Conservation (phyloP, 345 rosid species). For the Acer yangbiense region DNA sequence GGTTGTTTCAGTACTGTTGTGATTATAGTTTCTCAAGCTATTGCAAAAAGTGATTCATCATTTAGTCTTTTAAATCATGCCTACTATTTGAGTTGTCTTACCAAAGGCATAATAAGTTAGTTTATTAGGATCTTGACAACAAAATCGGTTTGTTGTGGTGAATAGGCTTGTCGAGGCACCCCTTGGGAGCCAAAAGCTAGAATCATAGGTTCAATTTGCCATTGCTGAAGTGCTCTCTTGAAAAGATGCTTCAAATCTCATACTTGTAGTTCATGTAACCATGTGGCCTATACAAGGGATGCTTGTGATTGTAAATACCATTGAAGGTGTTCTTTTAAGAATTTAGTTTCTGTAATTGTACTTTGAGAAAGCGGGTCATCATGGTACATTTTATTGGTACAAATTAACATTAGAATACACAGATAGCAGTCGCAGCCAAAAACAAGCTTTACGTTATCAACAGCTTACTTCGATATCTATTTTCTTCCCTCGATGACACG, state of each 20-base stretch:
- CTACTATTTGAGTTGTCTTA: no score
- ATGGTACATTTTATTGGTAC: background rate
- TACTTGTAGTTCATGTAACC: background rate
- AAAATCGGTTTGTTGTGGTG: background rate
- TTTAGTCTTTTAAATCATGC: no score
- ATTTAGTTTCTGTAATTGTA: no score
- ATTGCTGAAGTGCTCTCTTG: background rate
- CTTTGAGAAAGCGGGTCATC: background rate
- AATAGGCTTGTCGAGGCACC: background rate
- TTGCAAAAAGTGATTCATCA: background rate
- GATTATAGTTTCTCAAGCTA: background rate
- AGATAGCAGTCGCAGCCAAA: background rate
- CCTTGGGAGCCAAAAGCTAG: background rate
- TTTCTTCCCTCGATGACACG: background rate
- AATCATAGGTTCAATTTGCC: background rate
- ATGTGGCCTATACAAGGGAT: background rate
- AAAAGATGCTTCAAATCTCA: background rate
- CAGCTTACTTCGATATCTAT: background rate
- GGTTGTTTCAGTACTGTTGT: background rate
- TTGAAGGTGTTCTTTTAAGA: background rate
- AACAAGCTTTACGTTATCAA: background rate
- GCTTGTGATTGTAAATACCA: background rate
- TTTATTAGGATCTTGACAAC: background rate
- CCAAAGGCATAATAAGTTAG: background rate
- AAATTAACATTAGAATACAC: background rate